Base-by-base conservation (phyloP, 2,329 filamentous ascomycete species). In the Claviceps paspali region DNA sequence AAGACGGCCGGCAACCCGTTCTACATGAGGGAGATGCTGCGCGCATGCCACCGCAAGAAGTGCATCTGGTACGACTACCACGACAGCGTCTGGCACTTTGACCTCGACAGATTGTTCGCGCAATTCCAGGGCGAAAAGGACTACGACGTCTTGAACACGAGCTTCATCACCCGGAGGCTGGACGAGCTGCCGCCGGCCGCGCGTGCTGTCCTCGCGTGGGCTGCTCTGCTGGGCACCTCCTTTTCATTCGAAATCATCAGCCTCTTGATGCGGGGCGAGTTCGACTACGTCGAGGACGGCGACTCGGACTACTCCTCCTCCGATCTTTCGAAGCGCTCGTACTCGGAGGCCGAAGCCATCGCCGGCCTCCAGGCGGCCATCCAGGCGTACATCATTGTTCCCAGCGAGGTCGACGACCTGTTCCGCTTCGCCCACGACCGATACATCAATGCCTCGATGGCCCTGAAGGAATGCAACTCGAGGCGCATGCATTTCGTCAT, bases 11-110 rank as follows among this genome's bases (percentile, higher is more conserved):
- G 87, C 2, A 94, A 93, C 43, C 80, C 86, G 0, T 95, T 94
- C 50, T 92, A 91, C 50, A 82, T 94, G 55, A 72, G 84, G 38
- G 84, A 94, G 58, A 92, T 95, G 71, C 70, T 95, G 4, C 83
- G 83, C 50, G 79, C 81, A 3, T 92, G 84, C 53, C 79, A 93
- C 54, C 76, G 83, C 29, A 91, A 84, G 52, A 79, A 79, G 46
- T 93, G 83, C 54, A 81, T 95, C 35, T 93, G 79, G 73, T 95
- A 93, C 56, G 85, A 86, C 43, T 94, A 91, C 67, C 77, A 76
- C 47, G 74, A 80, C 45, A 82, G 77, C 33, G 69, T 72, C 32
- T 96, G 88, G 88, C 70, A 80, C 31, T 95, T 79, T 52, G 81
- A 92, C 50, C 62, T 95, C 9, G 86, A 95, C 55, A 76, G 73